A percentile compares a stretch with the other conserved stretches of the same genome.
Evolutionary conservation across 768 basidiomycete genomes (phyloP).

Genomic region (Leccinum sublutescens): DNA sequence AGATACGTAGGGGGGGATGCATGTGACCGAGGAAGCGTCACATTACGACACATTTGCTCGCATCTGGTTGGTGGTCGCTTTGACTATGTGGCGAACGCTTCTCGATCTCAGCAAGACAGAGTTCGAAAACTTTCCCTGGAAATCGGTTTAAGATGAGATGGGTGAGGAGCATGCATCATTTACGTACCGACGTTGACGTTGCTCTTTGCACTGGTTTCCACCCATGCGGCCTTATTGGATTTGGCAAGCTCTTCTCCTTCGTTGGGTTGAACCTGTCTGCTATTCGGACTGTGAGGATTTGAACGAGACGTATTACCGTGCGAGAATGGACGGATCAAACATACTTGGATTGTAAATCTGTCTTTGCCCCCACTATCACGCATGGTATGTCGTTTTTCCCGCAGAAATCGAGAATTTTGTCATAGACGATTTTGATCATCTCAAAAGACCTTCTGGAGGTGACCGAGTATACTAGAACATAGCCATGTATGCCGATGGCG

Average conservation of each 20-base stretch:
- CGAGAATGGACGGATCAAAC: slow-evolving; percentile 26
- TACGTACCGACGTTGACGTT: slow-evolving; percentile 85
- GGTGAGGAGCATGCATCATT: neutral
- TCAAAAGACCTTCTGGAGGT: slow-evolving; percentile 87
- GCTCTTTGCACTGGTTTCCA: slow-evolving; percentile 87
- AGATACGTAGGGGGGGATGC: slow-evolving; percentile 14
- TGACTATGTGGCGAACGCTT: slow-evolving; percentile 58
- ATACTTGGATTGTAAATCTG: slow-evolving; percentile 75
- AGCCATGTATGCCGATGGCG: slow-evolving; percentile 96
- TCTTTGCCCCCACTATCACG: slow-evolving; percentile 92
- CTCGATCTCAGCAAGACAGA: slow-evolving; percentile 82
- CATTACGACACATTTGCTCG: slow-evolving; percentile 54
- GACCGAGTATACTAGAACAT: slow-evolving; percentile 94
- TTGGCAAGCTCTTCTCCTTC: slow-evolving; percentile 77
- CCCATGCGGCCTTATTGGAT: slow-evolving; percentile 70
- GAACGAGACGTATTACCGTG: slow-evolving; percentile 16
- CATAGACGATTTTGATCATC: slow-evolving; percentile 90
- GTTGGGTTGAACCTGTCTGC: slow-evolving; percentile 70
- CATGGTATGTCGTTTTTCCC: slow-evolving; percentile 85
- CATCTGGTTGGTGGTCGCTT: slow-evolving; percentile 42
- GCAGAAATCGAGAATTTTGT: slow-evolving; percentile 89
- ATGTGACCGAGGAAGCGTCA: slow-evolving; percentile 32
- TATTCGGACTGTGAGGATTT: slow-evolving; percentile 35
- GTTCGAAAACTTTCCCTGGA: slow-evolving; percentile 78
- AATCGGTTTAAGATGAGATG: neutral